These are phyloP conservation scores for Taphrina betulina DNA, from an alignment of 1,139 yeast species.

Conservation along the genomic window DNA sequence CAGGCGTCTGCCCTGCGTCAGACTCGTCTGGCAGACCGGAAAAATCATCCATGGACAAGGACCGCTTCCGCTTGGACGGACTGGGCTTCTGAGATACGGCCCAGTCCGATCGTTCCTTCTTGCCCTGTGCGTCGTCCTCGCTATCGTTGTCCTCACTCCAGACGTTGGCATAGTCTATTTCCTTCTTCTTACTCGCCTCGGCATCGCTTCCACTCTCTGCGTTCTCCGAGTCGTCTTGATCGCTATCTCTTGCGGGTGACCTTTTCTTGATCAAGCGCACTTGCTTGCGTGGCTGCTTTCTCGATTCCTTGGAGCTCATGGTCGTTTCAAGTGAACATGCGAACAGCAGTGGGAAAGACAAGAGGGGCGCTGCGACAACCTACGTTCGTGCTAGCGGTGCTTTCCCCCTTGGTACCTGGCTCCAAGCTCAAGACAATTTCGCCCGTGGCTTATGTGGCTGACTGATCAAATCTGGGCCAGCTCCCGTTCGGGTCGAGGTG, in stretches of 20 bases:
- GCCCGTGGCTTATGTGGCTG: too few relatives aligned
- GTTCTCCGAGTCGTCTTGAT: not conserved
- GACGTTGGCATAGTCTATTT: not conserved
- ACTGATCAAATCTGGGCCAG: too few relatives aligned
- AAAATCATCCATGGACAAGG: conserved; percentile 5
- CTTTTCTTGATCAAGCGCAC: not conserved
- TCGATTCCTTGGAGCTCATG: conserved; percentile 2
- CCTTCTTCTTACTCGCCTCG: not conserved
- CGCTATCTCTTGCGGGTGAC: not conserved
- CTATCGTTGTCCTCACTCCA: not conserved
- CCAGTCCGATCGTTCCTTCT: not conserved
- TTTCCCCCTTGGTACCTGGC: too few relatives aligned
- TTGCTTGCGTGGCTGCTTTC: conserved; percentile 3
- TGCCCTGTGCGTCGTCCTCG: not conserved
- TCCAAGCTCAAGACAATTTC: too few relatives aligned
- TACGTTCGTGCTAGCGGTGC: too few relatives aligned
- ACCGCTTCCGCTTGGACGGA: conserved; percentile 22
- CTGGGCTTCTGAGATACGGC: not conserved
- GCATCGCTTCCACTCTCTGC: conserved; percentile 8
- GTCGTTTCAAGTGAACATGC: too few relatives aligned
- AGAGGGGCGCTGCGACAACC: too few relatives aligned
- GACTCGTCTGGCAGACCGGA: conserved; percentile 22
- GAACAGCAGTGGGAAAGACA: too few relatives aligned
- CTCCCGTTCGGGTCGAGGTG: too few relatives aligned
- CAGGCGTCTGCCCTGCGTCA: conserved; percentile 11